Evolutionary conservation across 805 yeast genomes (phyloP).

Genomic region (Teunomyces stri): DNA sequence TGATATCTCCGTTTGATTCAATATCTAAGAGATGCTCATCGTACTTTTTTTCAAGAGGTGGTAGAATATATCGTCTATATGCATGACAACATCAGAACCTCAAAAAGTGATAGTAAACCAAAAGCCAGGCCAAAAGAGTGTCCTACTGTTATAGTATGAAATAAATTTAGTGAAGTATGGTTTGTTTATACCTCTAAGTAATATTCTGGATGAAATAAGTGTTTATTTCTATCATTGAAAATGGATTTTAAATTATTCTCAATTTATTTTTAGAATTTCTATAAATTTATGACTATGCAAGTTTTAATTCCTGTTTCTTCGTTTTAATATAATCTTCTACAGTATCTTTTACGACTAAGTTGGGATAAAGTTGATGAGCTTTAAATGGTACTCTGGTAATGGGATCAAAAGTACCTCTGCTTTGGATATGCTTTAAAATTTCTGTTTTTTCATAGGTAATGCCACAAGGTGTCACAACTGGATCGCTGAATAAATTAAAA

Average conservation of each 20-base stretch:
- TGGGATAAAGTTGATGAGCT: slow-evolving; percentile 37
- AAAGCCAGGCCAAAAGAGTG: too few relatives aligned
- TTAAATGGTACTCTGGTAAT: slow-evolving; percentile 35
- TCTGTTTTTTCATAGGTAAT: slow-evolving; percentile 15
- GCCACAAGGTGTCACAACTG: slow-evolving; percentile 17
- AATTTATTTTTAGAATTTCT: background rate
- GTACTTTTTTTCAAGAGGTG: background rate
- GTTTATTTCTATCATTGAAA: slow-evolving; percentile 1
- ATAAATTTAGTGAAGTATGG: too few relatives aligned
- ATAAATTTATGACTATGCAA: background rate
- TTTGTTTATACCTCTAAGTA: too few relatives aligned
- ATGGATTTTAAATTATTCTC: background rate
- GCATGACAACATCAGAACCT: background rate
- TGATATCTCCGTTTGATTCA: background rate
- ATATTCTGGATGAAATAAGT: too few relatives aligned
- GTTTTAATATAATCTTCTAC: slow-evolving; percentile 24
- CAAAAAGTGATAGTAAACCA: background rate
- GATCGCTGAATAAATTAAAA: slow-evolving; percentile 15
- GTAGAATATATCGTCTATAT: background rate
- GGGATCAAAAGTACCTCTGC: slow-evolving; percentile 34
- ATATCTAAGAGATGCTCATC: slow-evolving; percentile 1
- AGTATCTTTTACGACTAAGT: slow-evolving; percentile 38
- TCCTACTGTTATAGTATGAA: too few relatives aligned
- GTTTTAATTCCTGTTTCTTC: slow-evolving; percentile 4
- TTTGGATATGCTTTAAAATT: slow-evolving; percentile 10